Percentiles rank a stretch among this genome's conserved stretches.
phyloP scores from a whole-genome alignment of 371 early-diverging fungal genomes.

The Smittium mucronatum region DNA sequence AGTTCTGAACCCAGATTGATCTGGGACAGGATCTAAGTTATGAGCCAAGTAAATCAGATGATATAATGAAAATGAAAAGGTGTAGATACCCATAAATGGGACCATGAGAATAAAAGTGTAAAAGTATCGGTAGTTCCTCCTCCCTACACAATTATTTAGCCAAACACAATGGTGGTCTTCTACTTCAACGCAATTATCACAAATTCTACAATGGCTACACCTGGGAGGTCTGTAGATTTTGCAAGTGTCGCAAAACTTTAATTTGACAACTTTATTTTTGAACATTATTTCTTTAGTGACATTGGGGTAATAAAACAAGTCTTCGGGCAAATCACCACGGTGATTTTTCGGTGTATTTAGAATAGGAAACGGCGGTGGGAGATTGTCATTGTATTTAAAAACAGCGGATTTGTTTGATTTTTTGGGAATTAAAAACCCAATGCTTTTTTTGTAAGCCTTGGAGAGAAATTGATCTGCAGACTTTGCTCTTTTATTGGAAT shows the following conservation, averaged over 20 bases:
- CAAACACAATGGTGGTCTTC: conserved; percentile 91
- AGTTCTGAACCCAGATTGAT: conserved; percentile 16
- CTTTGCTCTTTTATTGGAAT: neutral
- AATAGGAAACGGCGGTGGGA: conserved; percentile 24
- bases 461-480: neutral
- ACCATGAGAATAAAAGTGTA: conserved; percentile 52
- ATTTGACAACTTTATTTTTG: conserved; percentile 43
- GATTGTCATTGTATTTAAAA: conserved; percentile 12
- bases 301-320: conserved; percentile 25
- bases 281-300: conserved; percentile 46
- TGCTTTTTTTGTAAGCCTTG: conserved; percentile 3
- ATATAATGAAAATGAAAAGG: conserved; percentile 40
- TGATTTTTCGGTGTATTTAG: conserved; percentile 11
- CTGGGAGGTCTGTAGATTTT: conserved; percentile 76
- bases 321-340: conserved; percentile 11
- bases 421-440: neutral
- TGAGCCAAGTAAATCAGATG: conserved; percentile 35
- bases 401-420: neutral
- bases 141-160: conserved; percentile 87
- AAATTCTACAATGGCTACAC: conserved; percentile 71
- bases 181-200: conserved; percentile 84
- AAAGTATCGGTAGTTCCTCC: conserved; percentile 77
- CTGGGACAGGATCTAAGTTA: conserved; percentile 10
- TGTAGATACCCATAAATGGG: conserved; percentile 41
- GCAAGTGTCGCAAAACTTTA: conserved; percentile 85